Evolutionary conservation across 2,329 filamentous ascomycete genomes (phyloP).

Genomic region (Cladosporium colombiae): DNA sequence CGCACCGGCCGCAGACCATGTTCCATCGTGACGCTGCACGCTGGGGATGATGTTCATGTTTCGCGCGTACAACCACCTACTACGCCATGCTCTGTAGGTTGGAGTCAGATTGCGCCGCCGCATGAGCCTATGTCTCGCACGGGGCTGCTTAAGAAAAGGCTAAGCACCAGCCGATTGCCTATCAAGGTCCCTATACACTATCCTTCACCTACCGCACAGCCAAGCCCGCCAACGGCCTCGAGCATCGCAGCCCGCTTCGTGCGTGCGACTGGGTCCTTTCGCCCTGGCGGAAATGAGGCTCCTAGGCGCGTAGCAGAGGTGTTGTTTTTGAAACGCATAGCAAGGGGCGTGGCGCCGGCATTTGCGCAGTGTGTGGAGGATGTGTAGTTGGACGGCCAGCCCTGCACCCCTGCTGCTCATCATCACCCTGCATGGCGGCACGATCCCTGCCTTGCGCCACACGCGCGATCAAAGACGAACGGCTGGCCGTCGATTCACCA

Average conservation of each 20-base stretch:
- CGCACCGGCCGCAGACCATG: conserved; percentile 1
- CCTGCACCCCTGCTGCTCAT: conserved; percentile 5
- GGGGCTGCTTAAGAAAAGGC: neutral
- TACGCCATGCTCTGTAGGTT: conserved; percentile 18
- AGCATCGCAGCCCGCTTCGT: neutral
- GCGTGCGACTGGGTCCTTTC: conserved; percentile 12
- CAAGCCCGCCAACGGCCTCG: neutral
- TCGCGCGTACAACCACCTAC: conserved; percentile 17
- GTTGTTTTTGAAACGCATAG: neutral
- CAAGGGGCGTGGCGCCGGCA: conserved; percentile 17
- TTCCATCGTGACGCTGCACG: conserved; percentile 17
- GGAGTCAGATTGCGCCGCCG: conserved; percentile 18
- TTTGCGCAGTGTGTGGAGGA: neutral
- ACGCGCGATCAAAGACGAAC: neutral
- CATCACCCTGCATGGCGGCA: conserved; percentile 15
- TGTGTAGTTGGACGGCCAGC: conserved; percentile 7
- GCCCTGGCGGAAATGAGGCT: conserved; percentile 5
- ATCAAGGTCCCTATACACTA: neutral
- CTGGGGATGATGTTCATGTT: conserved; percentile 15
- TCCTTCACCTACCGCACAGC: neutral
- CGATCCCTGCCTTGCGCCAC: conserved; percentile 6
- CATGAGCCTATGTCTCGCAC: conserved; percentile 20
- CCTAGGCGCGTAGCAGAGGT: neutral
- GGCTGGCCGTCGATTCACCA: conserved; percentile 13
- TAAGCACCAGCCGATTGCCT: neutral